phyloP scores from a whole-genome alignment of 371 early-diverging fungal genomes.

The Amoeboaphelidium occidentale region DNA sequence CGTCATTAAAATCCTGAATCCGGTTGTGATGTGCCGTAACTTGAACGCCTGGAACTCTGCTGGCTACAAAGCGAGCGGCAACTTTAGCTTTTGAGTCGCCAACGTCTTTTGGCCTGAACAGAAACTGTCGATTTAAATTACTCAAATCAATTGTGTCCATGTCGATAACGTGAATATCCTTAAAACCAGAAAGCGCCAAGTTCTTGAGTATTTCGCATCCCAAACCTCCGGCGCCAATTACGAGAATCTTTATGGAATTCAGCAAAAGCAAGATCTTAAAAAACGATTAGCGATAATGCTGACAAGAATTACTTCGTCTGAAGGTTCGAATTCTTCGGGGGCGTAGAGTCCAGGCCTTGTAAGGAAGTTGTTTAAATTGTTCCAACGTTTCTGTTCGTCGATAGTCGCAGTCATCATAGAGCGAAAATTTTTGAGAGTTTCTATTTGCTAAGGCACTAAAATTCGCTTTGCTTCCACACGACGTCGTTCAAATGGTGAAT shows the following conservation, averaged over 20 bases:
- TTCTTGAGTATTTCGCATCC: slow-evolving; percentile 42
- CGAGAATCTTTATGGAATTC: slow-evolving; percentile 19
- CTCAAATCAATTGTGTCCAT: slow-evolving; percentile 51
- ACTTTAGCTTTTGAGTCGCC: slow-evolving; percentile 58
- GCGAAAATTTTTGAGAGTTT: too few relatives aligned
- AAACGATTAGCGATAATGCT: too few relatives aligned
- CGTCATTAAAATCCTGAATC: slow-evolving; percentile 79
- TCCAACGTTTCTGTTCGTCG: too few relatives aligned
- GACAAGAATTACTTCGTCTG: too few relatives aligned
- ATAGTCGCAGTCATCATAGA: too few relatives aligned
- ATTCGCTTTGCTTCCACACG: slow-evolving; percentile 54
- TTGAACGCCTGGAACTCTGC: slow-evolving; percentile 42
- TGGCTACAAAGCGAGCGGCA: slow-evolving; percentile 70
- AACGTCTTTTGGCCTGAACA: slow-evolving; percentile 25
- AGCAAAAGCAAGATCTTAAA: too few relatives aligned
- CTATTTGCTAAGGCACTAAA: too few relatives aligned
- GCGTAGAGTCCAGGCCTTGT: too few relatives aligned
- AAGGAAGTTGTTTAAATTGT: too few relatives aligned
- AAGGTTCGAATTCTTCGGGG: too few relatives aligned
- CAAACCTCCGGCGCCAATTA: slow-evolving; percentile 29
- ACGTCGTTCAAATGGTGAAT: slow-evolving; percentile 66
- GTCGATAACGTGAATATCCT: slow-evolving; percentile 39
- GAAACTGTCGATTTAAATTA: slow-evolving; percentile 53
- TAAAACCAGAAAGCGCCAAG: slow-evolving; percentile 32
- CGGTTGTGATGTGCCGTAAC: slow-evolving; percentile 21